Evolutionary conservation across 148 eudicot genomes (phyloP), one percentile per base, ranked within the genome.

Genomic region (Dianthus caryophyllus): DNA sequence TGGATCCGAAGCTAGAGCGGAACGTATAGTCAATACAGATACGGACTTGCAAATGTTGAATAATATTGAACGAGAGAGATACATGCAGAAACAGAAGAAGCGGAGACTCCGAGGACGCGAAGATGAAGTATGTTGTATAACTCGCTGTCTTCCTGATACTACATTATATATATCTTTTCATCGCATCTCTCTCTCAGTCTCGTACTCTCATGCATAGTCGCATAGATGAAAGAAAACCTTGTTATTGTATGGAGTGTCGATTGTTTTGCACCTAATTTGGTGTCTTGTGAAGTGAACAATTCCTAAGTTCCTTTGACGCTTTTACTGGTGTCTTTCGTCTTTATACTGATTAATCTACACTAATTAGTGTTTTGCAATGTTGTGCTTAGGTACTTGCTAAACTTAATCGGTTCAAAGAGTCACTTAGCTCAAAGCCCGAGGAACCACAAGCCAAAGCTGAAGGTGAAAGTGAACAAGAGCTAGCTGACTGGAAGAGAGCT

Each of bases 1-100:
- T 61, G 98, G 98, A 39, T 94, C 98, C 4, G 92, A 90, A 77
- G 96, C 78, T 47, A 90, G 92, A 83, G 86, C 95, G 59, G 97
- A 86, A 66, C 88, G 84, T 52, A 79, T 86, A 81, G 96, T 82
- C 50, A 94, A 86, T 75, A 79, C 97, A 41, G 92, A 94, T 79
- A 68, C 73, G 50, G 96, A 94, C 79, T 72, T 90, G 47, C 85
- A 86, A 78, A 75, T 94, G 82, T 75, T 94, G 59, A 79, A 80
- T 66, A 79, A 70, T 64, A 72, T 81, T 38, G 97, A 94, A 75
- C 72, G 95, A 67, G 84, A 79, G 51, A 83, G 97, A 75, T 84
- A 83, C 76, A 66, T 90, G 75, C 81, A 79, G 71, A 94, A 86
- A 76, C 91, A 83, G 77, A 94, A 87, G 82, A 94, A 76, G 76